phyloP scores from a whole-genome alignment of 1,139 yeast species.

The Yamadazyma sp. region DNA sequence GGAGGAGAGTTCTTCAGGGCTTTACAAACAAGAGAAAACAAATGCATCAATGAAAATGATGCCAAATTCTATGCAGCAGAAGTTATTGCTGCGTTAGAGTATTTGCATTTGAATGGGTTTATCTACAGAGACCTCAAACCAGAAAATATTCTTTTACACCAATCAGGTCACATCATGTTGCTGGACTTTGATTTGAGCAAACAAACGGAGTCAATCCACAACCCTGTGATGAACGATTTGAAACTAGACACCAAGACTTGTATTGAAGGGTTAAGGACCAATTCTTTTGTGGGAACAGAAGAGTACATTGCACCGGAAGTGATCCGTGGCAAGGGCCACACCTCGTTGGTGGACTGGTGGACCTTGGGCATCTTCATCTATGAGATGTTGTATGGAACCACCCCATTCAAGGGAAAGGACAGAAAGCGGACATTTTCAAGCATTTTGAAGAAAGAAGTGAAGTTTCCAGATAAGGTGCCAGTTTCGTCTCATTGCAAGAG shows the following conservation, averaged over 20 bases:
- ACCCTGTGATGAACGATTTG: constrained; percentile 28
- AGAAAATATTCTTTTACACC: constrained; percentile 88
- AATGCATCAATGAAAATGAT: constrained; percentile 82
- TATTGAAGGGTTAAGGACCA: constrained; percentile 92
- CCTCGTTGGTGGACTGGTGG: constrained; percentile 99
- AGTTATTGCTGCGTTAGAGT: constrained; percentile 95
- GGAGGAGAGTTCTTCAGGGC: constrained; percentile 99
- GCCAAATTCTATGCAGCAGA: constrained; percentile 96
- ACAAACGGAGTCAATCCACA: constrained; percentile 55
- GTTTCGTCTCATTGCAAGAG: constrained; percentile 76
- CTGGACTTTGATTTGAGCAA: constrained; percentile 95
- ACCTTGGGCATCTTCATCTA: constrained; percentile 87
- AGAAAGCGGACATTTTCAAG: constrained; percentile 89
- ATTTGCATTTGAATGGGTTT: constrained; percentile 93
- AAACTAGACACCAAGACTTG: constrained; percentile 85
- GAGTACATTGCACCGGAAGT: constrained; percentile 99
- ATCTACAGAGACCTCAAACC: constrained; percentile 95
- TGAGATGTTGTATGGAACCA: constrained; percentile 93
- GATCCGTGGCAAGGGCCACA: constrained; percentile 94
- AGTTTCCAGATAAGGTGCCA: constrained; percentile 50
- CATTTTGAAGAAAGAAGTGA: constrained; percentile 78
- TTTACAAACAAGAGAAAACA: constrained; percentile 83
- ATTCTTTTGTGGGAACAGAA: constrained; percentile 97
- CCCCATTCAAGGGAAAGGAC: constrained; percentile 91
- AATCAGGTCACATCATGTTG: constrained; percentile 96